These are phyloP conservation scores for Solanum infundibuliforme DNA, from an alignment of 257 asterid genomes.

Conservation along the genomic window DNA sequence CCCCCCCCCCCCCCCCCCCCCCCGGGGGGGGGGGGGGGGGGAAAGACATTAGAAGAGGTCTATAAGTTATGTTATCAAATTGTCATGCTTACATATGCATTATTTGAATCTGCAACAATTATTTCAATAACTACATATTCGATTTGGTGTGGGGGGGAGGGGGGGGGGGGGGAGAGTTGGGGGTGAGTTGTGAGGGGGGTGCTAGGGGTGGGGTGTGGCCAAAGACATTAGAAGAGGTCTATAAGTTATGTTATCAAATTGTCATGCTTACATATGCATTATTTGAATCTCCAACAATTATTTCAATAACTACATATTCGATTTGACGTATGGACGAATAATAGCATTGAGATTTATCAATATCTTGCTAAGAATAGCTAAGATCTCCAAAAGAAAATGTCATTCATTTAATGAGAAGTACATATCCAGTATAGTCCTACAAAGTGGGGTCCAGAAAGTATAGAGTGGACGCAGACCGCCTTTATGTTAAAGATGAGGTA, in stretches of 20 bases:
- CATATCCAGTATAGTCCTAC: too few relatives aligned
- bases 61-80: too few relatives aligned
- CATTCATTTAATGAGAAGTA: background rate
- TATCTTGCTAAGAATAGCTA: background rate
- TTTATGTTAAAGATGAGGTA: background rate
- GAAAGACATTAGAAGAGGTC: too few relatives aligned
- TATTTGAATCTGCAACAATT: too few relatives aligned
- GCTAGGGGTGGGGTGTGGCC: background rate
- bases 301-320: background rate
- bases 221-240: background rate
- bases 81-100: background rate
- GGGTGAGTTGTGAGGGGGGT: background rate
- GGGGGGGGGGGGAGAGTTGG: too few relatives aligned
- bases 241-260: background rate
- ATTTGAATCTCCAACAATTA: background rate
- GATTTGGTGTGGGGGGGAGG: too few relatives aligned
- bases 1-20: too few relatives aligned
- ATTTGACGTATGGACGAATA: background rate
- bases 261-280: background rate
- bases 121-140: too few relatives aligned
- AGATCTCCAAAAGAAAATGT: background rate
- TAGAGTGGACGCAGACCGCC: background rate
- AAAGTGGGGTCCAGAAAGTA: fast-evolving
- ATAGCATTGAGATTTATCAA: background rate
- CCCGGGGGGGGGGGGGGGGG: too few relatives aligned